phyloP scores from a whole-genome alignment of 1,284 basidiomycete species.

The Apiotrichum akiyoshidainum region DNA sequence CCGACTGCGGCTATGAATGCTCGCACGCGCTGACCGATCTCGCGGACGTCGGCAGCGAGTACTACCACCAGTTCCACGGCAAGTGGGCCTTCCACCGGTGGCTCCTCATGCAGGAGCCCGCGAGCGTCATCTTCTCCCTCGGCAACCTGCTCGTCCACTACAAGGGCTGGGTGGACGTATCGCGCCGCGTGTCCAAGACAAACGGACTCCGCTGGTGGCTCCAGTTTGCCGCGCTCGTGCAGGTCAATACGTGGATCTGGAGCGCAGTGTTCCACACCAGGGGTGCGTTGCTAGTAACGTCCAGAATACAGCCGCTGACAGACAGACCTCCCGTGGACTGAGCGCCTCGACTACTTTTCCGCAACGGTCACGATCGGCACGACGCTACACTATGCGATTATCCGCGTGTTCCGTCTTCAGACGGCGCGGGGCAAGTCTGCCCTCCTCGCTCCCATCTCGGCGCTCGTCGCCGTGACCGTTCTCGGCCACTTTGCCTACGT shows the following conservation, averaged over 20 bases:
- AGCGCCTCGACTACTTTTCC: conserved; percentile 92
- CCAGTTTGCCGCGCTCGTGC: conserved; percentile 64
- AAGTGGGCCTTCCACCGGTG: conserved; percentile 95
- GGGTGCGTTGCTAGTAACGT: conserved; percentile 57
- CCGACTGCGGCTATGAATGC: conserved; percentile 86
- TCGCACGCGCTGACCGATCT: conserved; percentile 76
- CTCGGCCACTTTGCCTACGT: conserved; percentile 47
- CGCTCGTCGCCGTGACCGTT: conserved; percentile 30
- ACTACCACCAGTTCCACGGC: conserved; percentile 79
- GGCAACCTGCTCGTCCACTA: conserved; percentile 75
- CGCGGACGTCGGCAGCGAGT: conserved; percentile 47
- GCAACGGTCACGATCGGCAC: conserved; percentile 78
- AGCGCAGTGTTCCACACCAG: conserved; percentile 87
- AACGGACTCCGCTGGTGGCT: conserved; percentile 74
- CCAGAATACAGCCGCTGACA: not conserved
- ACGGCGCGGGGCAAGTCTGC: conserved; percentile 25
- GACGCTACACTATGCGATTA: conserved; percentile 67
- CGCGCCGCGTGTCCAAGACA: conserved; percentile 54
- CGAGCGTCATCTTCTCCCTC: conserved; percentile 84
- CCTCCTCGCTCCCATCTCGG: conserved; percentile 24
- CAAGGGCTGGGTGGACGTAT: conserved; percentile 58
- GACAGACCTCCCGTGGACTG: conserved; percentile 62
- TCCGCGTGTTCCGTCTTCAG: conserved; percentile 70
- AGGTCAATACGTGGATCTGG: conserved; percentile 91
- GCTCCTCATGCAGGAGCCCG: conserved; percentile 86